Evolutionary conservation across 148 eudicot species (phyloP), one percentile per base, ranked within the genome.

Genomic region (Salicornia ramosissima): DNA sequence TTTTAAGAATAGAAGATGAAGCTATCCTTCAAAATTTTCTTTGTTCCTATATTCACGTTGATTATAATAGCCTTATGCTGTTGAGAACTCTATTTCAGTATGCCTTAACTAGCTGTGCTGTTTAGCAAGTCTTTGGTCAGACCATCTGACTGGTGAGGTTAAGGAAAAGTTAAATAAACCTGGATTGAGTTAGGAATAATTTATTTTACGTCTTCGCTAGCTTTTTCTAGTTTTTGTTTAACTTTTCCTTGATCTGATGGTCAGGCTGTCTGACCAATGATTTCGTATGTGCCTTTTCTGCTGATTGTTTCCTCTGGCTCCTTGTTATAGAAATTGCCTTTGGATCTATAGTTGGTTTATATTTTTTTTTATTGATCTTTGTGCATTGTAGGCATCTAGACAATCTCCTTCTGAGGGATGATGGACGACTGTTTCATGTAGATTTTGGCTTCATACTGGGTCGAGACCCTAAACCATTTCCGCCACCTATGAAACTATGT

Each of bases 401-500:
- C 71, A 94, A 94, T 81, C 91, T 94, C 71, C 96, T 94, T 25
- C 89, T 94, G 5, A 82, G 86, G 77, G 89, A 88, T 50, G 98
- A 94, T 79, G 98, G 98, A 5, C 89, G 92, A 64, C 90, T 94
- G 68, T 94, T 94, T 78, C 98, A 94, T 72, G 97, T 94, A 62
- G 98, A 94, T 84, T 94, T 94, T 77, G 98, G 97, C 66, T 94
- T 85, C 74, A 94, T 94, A 73, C 59, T 94, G 60, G 98, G 98
- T 72, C 89, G 96, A 54, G 98, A 94, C 78, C 97, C 98, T 72
- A 94, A 94, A 81, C 98, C 98, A 56, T 94, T 94, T 83, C 98
- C 98, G 65, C 98, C 98, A 65, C 98, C 98, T 71, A 94, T 94
- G 98, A 94, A 94, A 75, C 92, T 94, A 43, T 93, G 98, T 83